phyloP scores from a whole-genome alignment of 371 early-diverging fungal species.

The Rhizopus delemar region DNA sequence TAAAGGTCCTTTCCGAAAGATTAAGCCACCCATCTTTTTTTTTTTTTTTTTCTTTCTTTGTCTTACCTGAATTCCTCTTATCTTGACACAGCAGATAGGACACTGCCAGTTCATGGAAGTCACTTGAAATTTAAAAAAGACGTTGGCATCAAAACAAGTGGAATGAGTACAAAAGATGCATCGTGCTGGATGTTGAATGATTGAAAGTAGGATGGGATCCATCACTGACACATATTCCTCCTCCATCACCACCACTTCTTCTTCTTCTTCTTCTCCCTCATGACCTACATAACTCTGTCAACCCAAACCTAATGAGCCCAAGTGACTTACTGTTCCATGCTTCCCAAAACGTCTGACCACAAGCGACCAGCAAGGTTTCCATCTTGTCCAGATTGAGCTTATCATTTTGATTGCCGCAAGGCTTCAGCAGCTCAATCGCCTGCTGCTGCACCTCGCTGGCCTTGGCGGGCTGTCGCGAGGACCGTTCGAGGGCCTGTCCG shows the following conservation, averaged over 20 bases:
- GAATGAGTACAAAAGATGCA: slow-evolving; percentile 44
- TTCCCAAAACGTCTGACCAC: slow-evolving; percentile 19
- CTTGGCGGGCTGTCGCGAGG: slow-evolving; percentile 12
- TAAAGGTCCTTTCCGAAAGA: slow-evolving; percentile 24
- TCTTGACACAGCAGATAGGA: slow-evolving; percentile 28
- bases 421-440: slow-evolving; percentile 14
- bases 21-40: background rate
- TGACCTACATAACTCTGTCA: background rate
- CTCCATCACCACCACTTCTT: slow-evolving; percentile 24
- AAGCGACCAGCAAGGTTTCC: slow-evolving; percentile 19
- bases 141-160: slow-evolving; percentile 38
- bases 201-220: slow-evolving; percentile 37
- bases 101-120: slow-evolving; percentile 28
- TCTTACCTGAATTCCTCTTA: slow-evolving; percentile 32
- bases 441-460: slow-evolving; percentile 22
- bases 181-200: slow-evolving; percentile 40
- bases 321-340: slow-evolving; percentile 24
- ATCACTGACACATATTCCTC: slow-evolving; percentile 36
- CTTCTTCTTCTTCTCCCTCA: slow-evolving; percentile 7
- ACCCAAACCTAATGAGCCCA: background rate
- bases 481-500: slow-evolving; percentile 22
- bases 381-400: slow-evolving; percentile 13
- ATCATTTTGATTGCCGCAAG: slow-evolving; percentile 17
- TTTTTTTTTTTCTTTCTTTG: too few relatives aligned
- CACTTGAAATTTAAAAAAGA: slow-evolving; percentile 23